Evolutionary conservation across 257 asterid species (phyloP).

Genomic region (Perilla frutescens): DNA sequence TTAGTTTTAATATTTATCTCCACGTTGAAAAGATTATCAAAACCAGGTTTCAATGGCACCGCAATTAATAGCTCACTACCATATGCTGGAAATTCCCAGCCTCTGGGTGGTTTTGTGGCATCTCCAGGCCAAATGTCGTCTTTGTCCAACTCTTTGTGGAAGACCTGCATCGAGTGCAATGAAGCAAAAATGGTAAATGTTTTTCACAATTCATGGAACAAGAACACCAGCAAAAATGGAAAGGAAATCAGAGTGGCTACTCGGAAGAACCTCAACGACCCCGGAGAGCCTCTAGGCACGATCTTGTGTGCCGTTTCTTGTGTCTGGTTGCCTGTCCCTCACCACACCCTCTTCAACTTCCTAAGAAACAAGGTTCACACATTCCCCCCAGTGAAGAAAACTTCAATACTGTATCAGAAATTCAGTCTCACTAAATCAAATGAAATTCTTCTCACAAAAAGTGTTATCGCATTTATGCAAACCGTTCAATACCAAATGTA

Average conservation of each 20-base stretch:
- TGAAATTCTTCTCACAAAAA: too few species aligned
- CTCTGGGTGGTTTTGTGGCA: constrained; percentile 44
- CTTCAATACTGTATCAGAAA: too few species aligned
- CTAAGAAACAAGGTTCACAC: constrained; percentile 71
- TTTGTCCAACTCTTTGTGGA: too few species aligned
- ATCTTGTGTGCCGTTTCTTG: constrained; percentile 75
- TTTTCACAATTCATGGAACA: constrained; percentile 66
- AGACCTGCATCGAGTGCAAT: too few species aligned
- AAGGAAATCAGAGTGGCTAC: constrained; percentile 75
- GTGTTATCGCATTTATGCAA: too few species aligned
- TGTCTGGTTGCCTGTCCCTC: constrained; percentile 83
- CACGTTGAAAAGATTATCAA: constrained; percentile 40
- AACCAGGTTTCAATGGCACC: constrained; percentile 14
- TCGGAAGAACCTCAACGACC: constrained; percentile 67
- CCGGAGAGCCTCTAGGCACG: constrained; percentile 80
- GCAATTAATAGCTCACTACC: constrained; percentile 40
- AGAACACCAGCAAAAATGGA: constrained; percentile 60
- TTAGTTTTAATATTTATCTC: constrained; percentile 20
- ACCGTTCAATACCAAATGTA: too few species aligned
- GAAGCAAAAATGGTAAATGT: too few species aligned
- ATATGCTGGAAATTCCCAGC: constrained; percentile 51
- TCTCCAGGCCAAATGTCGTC: constrained; percentile 55
- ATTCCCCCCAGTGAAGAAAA: background rate
- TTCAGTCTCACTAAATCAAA: too few species aligned
- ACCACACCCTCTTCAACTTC: constrained; percentile 64